phyloP scores from a whole-genome alignment of 768 basidiomycete species.

The Suillus tomentosus region DNA sequence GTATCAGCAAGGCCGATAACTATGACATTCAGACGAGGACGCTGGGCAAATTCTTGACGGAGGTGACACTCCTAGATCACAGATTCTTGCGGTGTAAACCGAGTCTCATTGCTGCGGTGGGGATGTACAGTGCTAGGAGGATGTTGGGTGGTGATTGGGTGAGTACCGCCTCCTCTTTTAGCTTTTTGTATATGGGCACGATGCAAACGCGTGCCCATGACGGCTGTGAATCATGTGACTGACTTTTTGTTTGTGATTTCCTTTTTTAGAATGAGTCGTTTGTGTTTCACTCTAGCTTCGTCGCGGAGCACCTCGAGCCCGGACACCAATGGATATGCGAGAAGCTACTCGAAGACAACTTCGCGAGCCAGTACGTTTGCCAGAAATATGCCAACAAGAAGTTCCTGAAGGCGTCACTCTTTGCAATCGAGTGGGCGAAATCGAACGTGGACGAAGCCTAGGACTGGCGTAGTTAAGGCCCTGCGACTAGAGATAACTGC shows the following conservation, averaged over 20 bases:
- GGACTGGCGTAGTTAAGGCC: conserved; percentile 4
- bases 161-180: conserved; percentile 40
- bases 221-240: conserved; percentile 36
- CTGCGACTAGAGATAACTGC: conserved; percentile 6
- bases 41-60: conserved; percentile 95
- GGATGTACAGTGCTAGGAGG: conserved; percentile 93
- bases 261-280: conserved; percentile 78
- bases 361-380: conserved; percentile 85
- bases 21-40: conserved; percentile 98
- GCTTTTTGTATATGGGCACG: conserved; percentile 8
- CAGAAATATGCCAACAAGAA: conserved; percentile 98
- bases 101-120: conserved; percentile 90
- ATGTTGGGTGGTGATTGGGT: conserved; percentile 99
- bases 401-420: conserved; percentile 89
- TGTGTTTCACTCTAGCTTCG: conserved; percentile 90
- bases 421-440: conserved; percentile 76
- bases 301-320: conserved; percentile 81
- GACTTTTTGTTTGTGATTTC: conserved; percentile 18
- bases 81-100: conserved; percentile 94
- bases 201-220: conserved; percentile 12
- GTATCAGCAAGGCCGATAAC: conserved; percentile 97
- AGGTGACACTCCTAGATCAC: conserved; percentile 91
- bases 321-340: conserved; percentile 84
- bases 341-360: conserved; percentile 77
- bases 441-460: conserved; percentile 35